Evolutionary conservation across 208 protist genomes (phyloP).

Genomic region (Acanthamoeba castellanii): DNA sequence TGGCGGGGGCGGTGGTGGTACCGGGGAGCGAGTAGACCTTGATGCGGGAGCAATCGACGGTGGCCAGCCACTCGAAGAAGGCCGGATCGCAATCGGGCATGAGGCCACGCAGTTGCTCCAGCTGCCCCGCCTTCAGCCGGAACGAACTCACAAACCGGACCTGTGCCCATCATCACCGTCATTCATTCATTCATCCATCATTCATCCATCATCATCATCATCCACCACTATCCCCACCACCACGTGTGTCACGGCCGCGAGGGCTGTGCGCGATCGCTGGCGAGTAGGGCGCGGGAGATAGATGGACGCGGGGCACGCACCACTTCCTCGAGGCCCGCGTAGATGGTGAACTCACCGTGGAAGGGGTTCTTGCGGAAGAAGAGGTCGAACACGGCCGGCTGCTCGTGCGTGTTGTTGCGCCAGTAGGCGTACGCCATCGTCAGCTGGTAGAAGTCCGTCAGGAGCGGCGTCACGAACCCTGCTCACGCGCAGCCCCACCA

Average conservation of each 20-base stretch:
- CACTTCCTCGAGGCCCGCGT: conserved; percentile 89
- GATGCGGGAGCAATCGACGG: neutral
- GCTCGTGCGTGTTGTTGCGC: conserved; percentile 81
- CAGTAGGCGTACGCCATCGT: conserved; percentile 91
- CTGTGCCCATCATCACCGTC: neutral
- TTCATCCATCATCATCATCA: too few species aligned
- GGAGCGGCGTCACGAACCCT: conserved; percentile 12
- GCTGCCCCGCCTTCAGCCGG: neutral
- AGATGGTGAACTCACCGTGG: conserved; percentile 90
- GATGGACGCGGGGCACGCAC: neutral
- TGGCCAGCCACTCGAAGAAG: conserved; percentile 67
- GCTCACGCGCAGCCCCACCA: too few species aligned
- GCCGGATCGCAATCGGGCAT: conserved; percentile 40
- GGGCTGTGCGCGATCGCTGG: too few species aligned
- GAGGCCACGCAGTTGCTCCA: neutral
- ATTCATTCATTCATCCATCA: conserved; percentile 80
- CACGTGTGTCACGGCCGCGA: too few species aligned
- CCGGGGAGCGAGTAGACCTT: conserved; percentile 18
- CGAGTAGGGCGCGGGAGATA: too few species aligned
- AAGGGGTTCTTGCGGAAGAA: conserved; percentile 94
- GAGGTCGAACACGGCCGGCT: conserved; percentile 90
- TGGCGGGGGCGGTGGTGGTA: conserved; percentile 74
- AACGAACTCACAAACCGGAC: neutral
- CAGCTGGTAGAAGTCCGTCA: conserved; percentile 85
- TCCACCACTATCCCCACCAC: too few species aligned